Conservation (phyloP, 2,329 filamentous ascomycete genomes). For the Colletotrichum cuscutae region DNA sequence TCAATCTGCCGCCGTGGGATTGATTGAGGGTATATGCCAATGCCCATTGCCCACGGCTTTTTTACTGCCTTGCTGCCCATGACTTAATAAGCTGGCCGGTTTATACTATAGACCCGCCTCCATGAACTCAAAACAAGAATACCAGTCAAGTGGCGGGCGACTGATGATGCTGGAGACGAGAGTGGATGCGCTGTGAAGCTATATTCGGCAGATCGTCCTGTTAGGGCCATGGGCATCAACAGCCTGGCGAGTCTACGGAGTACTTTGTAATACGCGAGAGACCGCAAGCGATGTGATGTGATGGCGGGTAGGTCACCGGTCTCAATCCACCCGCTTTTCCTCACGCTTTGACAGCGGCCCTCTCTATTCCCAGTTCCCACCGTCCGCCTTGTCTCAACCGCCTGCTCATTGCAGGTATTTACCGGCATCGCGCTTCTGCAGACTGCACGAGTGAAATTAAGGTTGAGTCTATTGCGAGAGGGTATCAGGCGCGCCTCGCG, state of each 20-base stretch:
- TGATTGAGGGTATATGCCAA: constrained; percentile 6
- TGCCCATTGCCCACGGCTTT: neutral
- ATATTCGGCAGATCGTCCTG: constrained; percentile 22
- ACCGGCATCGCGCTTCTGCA: constrained; percentile 12
- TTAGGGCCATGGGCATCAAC: neutral
- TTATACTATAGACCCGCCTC: neutral
- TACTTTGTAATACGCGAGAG: neutral
- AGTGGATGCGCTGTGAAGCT: neutral
- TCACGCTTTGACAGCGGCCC: constrained; percentile 24
- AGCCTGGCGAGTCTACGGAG: neutral
- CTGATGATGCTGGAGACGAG: neutral
- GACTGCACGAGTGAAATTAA: neutral
- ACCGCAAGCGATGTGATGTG: neutral
- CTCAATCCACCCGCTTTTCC: neutral
- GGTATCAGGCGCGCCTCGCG: neutral
- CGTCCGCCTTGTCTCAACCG: constrained; percentile 21
- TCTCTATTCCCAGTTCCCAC: neutral
- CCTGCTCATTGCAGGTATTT: constrained; percentile 15
- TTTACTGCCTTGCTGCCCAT: neutral
- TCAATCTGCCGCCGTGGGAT: constrained; percentile 23
- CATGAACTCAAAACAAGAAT: neutral
- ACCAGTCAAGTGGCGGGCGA: neutral
- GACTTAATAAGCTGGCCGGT: neutral
- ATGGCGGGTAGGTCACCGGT: neutral
- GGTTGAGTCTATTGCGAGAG: neutral